phyloP scores from a whole-genome alignment of 805 yeast species.

The Zygosaccharomyces pseudorouxii region DNA sequence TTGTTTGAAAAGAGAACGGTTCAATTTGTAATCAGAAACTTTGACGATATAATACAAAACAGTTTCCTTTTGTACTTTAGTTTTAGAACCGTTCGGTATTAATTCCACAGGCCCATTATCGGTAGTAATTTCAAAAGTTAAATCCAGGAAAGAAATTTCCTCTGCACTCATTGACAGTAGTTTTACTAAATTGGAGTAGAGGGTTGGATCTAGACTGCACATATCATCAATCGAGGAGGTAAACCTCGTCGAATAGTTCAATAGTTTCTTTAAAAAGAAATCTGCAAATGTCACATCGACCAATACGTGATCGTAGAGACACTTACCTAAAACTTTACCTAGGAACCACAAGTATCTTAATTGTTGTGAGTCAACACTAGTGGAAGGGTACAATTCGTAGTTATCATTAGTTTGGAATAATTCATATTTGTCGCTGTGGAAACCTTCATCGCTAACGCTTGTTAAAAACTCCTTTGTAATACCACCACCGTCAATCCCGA shows the following conservation, averaged over 20 bases:
- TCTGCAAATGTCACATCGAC: conserved; percentile 83
- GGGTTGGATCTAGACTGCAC: conserved; percentile 59
- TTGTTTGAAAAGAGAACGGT: conserved; percentile 56
- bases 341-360: conserved; percentile 50
- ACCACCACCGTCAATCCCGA: conserved; percentile 97
- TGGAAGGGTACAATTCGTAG: conserved; percentile 64
- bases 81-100: conserved; percentile 52
- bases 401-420: conserved; percentile 44
- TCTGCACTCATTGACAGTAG: conserved; percentile 50
- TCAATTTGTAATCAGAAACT: conserved; percentile 73
- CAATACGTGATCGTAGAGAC: conserved; percentile 76
- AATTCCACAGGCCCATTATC: conserved; percentile 50
- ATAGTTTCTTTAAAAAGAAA: conserved; percentile 72
- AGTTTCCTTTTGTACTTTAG: conserved; percentile 56
- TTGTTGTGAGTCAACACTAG: conserved; percentile 22
- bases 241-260: conserved; percentile 34
- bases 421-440: conserved; percentile 37
- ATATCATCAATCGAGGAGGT: conserved; percentile 69
- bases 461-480: conserved; percentile 87
- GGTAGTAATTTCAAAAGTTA: conserved; percentile 64
- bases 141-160: conserved; percentile 50
- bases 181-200: conserved; percentile 61
- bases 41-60: conserved; percentile 70
- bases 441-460: conserved; percentile 63
- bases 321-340: conserved; percentile 84